Evolutionary conservation across 495 filamentous ascomycete genomes (phyloP), one percentile per base, ranked within the genome.

Genomic region (Penicillium malachiteum): DNA sequence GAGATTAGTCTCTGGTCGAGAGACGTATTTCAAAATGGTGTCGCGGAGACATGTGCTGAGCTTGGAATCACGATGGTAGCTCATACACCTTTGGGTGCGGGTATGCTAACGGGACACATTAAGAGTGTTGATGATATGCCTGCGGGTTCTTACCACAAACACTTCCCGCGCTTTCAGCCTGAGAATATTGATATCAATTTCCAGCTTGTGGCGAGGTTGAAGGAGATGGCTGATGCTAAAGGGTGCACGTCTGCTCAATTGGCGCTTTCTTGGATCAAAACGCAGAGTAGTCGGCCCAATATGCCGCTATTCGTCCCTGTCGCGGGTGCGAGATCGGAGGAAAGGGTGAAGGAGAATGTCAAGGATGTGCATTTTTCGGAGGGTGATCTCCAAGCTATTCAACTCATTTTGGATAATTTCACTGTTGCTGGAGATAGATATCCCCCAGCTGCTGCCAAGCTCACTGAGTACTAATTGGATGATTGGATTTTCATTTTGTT

Each of bases 161-260:
- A 32, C 55, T 67, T 78, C 13, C 88, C 88, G 3, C 79, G 86
- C 30, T 93, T 90, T 71, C 70, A 77, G 54, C 75, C 78, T 7
- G 89, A 81, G 21, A 83, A 81, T 60, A 87, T 92, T 59, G 76
- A 80, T 30, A 72, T 78, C 61, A 92, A 94, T 69, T 48, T 90
- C 7, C 64, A 81, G 66, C 78, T 94, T 12, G 84, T 84, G 12
- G 43, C 71, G 7, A 75, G 83, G 49, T 62, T 93, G n/a, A 73
- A 84, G 59, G 74, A 75, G 37, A 50, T 93, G 48, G 89, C 90
- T 2, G 60, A 70, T 61, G 65, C 69, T 59, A 92, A 90, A 73
- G 81, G 80, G 7, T 84, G 81, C 60, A 88, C 84, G 8, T 66
- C 84, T 1, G 82, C 83, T 0, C 88, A 94, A 74, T 66, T 93